Evolutionary conservation across 2,329 filamentous ascomycete genomes (phyloP).

Genomic region (Ophiostoma fasciatum): DNA sequence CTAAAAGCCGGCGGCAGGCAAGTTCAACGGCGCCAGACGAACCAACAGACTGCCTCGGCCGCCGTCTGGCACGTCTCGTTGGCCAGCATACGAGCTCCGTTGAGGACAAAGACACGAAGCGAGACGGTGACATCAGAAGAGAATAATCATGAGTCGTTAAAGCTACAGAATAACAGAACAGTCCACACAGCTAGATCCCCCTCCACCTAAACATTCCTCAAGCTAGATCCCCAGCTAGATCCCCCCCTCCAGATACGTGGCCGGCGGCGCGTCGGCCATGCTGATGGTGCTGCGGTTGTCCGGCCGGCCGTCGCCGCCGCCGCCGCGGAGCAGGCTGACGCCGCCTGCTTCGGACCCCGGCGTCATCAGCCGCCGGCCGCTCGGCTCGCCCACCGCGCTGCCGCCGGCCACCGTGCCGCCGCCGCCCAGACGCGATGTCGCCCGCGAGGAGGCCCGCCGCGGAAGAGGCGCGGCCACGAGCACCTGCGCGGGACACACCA

Average conservation of each 20-base stretch:
- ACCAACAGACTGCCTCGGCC: too few species aligned
- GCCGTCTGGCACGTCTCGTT: too few species aligned
- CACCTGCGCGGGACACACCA: conserved; percentile 90
- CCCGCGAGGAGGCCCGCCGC: conserved; percentile 10
- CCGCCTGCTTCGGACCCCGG: conserved; percentile 39
- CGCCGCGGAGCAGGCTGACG: conserved; percentile 19
- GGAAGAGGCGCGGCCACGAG: conserved; percentile 48
- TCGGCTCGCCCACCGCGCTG: neutral
- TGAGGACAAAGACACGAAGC: too few species aligned
- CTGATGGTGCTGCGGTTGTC: conserved; percentile 21
- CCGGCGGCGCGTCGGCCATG: conserved; percentile 17
- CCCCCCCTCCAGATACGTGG: conserved; percentile 20
- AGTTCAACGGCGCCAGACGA: too few species aligned
- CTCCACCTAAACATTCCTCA: too few species aligned
- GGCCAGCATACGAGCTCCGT: too few species aligned
- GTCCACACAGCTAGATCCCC: too few species aligned
- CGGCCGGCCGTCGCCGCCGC: conserved; percentile 22
- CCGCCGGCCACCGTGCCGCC: neutral
- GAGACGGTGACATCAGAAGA: too few species aligned
- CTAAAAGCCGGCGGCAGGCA: too few species aligned
- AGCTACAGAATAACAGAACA: too few species aligned
- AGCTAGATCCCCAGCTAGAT: too few species aligned
- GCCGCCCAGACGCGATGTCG: conserved; percentile 14
- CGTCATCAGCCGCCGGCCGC: conserved; percentile 22
- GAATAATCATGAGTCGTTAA: too few species aligned